A percentile compares a stretch with the other conserved stretches of the same genome.
These are phyloP conservation scores for Biscogniauxia sp. DNA, from an alignment of 2,329 filamentous ascomycete genomes.

Conservation along the genomic window DNA sequence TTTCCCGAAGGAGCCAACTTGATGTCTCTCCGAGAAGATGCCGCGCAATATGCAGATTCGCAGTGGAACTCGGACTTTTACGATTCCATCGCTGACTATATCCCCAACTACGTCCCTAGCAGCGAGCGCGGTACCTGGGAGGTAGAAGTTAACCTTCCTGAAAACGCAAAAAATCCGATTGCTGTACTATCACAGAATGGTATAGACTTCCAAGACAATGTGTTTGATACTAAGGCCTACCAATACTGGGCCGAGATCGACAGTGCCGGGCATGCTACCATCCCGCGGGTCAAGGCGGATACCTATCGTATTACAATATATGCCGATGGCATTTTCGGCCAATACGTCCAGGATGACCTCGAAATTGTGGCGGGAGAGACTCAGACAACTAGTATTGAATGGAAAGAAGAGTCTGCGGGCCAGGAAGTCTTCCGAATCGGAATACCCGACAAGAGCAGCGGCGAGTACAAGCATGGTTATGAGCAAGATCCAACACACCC, in stretches of 20 bases:
- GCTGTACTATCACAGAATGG: constrained; percentile 53
- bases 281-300: constrained; percentile 54
- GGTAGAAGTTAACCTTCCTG: constrained; percentile 50
- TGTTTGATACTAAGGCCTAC: constrained; percentile 50
- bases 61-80: constrained; percentile 61
- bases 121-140: constrained; percentile 49
- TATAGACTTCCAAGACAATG: constrained; percentile 59
- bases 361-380: constrained; percentile 41
- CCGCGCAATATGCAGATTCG: constrained; percentile 47
- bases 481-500: constrained; percentile 36
- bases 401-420: constrained; percentile 43
- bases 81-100: constrained; percentile 57
- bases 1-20: constrained; percentile 45
- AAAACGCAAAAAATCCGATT: constrained; percentile 48
- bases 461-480: constrained; percentile 60
- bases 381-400: constrained; percentile 40
- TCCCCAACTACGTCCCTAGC: constrained; percentile 58
- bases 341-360: constrained; percentile 53
- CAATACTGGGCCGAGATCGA: constrained; percentile 62
- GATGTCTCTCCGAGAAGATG: constrained; percentile 51
- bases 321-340: constrained; percentile 60
- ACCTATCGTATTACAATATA: constrained; percentile 63
- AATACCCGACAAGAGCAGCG: constrained; percentile 58
- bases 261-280: constrained; percentile 44
- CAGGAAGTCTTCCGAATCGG: constrained; percentile 61